Evolutionary conservation across 148 eudicot species (phyloP).

Genomic region (Euryodendron excelsum): DNA sequence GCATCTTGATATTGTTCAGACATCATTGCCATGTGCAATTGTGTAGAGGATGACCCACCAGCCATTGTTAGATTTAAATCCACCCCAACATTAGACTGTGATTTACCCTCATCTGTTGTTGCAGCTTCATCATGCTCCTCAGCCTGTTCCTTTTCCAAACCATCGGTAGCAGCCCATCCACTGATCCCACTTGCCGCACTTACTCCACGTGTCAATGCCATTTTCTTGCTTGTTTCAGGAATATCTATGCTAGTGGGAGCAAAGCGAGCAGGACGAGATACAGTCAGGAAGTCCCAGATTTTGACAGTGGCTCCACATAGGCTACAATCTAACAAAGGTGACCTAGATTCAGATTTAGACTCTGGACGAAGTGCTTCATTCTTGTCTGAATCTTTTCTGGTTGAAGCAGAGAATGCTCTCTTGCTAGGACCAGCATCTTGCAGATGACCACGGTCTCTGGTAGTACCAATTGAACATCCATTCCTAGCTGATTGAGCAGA

Average conservation of each 20-base stretch:
- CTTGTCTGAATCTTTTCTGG: slow-evolving; percentile 44
- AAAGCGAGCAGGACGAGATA: slow-evolving; percentile 76
- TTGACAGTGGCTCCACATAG: slow-evolving; percentile 96
- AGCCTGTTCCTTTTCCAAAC: slow-evolving; percentile 63
- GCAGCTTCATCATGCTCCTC: slow-evolving; percentile 93
- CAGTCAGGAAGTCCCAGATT: slow-evolving; percentile 85
- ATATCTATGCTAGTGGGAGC: slow-evolving; percentile 63
- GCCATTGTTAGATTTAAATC: slow-evolving; percentile 86
- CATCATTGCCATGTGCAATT: slow-evolving; percentile 39
- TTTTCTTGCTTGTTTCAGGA: slow-evolving; percentile 82
- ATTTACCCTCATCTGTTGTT: slow-evolving; percentile 71
- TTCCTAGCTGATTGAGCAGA: slow-evolving; percentile 97
- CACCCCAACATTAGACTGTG: slow-evolving; percentile 56
- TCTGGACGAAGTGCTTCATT: slow-evolving; percentile 43
- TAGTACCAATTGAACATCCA: slow-evolving; percentile 76
- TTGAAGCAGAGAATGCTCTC: slow-evolving; percentile 71
- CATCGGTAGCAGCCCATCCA: slow-evolving; percentile 90
- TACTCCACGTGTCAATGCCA: slow-evolving; percentile 78
- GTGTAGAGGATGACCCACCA: slow-evolving; percentile 65
- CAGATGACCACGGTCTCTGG: slow-evolving; percentile 42
- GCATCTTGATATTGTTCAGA: slow-evolving; percentile 57
- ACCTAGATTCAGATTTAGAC: slow-evolving; percentile 82
- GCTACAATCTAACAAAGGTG: slow-evolving; percentile 90
- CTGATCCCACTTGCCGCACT: slow-evolving; percentile 97
- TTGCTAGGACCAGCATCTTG: slow-evolving; percentile 67